phyloP scores from a whole-genome alignment of 2,329 filamentous ascomycete genomes.

The Fusarium hostae region DNA sequence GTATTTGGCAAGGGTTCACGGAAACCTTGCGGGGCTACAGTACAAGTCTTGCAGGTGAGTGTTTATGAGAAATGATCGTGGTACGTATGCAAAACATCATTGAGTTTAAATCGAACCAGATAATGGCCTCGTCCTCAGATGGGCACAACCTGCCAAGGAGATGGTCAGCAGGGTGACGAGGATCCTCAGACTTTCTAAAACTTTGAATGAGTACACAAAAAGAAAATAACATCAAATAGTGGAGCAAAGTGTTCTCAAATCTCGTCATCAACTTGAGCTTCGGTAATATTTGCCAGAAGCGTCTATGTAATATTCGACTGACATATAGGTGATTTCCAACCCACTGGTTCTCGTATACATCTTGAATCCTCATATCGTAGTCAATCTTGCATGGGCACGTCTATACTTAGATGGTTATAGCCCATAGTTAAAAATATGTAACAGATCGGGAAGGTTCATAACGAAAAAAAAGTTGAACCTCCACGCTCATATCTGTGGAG shows the following conservation, averaged over 20 bases:
- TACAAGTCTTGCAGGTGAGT: conserved; percentile 7
- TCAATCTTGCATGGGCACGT: conserved; percentile 26
- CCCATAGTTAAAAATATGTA: background rate
- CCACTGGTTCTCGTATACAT: conserved; percentile 37
- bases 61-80: conserved; percentile 6
- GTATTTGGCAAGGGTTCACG: conserved; percentile 23
- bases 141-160: background rate
- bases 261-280: conserved; percentile 24
- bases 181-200: conserved; percentile 8
- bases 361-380: conserved; percentile 33
- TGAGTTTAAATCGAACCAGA: conserved; percentile 8
- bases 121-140: background rate
- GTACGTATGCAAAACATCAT: conserved; percentile 4
- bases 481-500: conserved; percentile 13
- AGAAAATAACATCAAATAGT: conserved; percentile 4
- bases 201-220: background rate
- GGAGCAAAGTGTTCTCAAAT: conserved; percentile 8
- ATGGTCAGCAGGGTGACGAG: conserved; percentile 3
- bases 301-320: conserved; percentile 32
- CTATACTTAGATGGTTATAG: conserved; percentile 32
- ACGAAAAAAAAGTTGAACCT: conserved; percentile 6
- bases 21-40: conserved; percentile 18
- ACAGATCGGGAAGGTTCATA: conserved; percentile 16
- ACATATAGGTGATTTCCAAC: conserved; percentile 37
- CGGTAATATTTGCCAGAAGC: conserved; percentile 22